Conservation (phyloP, 2,329 filamentous ascomycete species). For the Tricladium varicosporioides region DNA sequence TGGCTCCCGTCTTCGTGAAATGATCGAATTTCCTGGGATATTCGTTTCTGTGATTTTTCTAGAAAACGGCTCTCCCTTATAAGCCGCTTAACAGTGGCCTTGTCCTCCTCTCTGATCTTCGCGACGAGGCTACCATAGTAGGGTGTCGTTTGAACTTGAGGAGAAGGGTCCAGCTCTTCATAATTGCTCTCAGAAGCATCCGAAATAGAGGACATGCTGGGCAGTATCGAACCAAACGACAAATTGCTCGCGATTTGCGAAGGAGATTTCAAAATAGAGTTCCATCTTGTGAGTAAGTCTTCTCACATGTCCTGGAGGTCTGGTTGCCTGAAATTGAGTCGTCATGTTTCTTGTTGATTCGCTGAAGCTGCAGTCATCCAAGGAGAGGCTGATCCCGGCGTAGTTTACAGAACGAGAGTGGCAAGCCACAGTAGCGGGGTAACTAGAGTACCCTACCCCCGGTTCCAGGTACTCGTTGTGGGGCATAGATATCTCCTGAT, state of each 20-base stretch:
- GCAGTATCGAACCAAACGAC: too few relatives aligned
- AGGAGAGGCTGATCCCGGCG: too few relatives aligned
- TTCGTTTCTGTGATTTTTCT: background rate
- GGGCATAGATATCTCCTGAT: background rate
- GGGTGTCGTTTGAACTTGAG: background rate
- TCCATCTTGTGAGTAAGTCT: background rate
- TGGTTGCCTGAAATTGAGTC: background rate
- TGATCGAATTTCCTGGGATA: background rate
- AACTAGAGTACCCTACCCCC: background rate
- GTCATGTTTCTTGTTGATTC: background rate
- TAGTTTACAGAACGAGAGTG: too few relatives aligned
- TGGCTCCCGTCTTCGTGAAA: background rate
- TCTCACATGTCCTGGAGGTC: background rate
- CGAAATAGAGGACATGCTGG: too few relatives aligned
- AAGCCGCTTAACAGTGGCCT: background rate
- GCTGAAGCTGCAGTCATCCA: background rate
- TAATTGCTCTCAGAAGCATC: too few relatives aligned
- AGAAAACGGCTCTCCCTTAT: background rate
- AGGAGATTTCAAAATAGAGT: background rate
- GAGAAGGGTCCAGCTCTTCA: background rate
- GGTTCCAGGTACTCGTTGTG: background rate
- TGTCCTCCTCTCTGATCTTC: constrained; percentile 1
- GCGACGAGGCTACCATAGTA: background rate
- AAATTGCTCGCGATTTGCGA: background rate
- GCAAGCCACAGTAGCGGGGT: too few relatives aligned